A percentile compares a stretch with the other conserved stretches of the same genome.
Evolutionary conservation across 495 filamentous ascomycete species (phyloP).

Genomic region (Paragyromitra xinjiangensis): DNA sequence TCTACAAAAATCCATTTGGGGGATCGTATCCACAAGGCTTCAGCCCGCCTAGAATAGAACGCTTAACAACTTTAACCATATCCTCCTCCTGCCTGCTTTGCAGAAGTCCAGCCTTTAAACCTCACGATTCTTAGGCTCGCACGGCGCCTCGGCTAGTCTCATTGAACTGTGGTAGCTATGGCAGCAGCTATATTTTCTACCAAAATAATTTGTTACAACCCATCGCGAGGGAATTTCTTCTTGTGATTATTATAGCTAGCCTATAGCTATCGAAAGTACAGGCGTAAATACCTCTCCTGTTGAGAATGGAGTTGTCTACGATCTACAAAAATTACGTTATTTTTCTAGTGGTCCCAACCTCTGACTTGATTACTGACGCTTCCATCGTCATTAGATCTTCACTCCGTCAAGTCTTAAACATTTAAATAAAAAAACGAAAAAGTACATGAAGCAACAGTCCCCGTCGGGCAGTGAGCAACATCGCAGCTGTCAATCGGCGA

Average conservation of each 20-base stretch:
- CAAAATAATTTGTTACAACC: not conserved
- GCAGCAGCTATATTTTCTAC: not conserved
- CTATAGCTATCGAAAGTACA: slow-evolving; percentile 20
- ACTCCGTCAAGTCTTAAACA: slow-evolving; percentile 31
- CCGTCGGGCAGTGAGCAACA: slow-evolving; percentile 30
- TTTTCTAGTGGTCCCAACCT: not conserved
- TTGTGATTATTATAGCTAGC: not conserved
- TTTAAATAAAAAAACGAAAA: slow-evolving; percentile 17
- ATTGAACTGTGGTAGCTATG: not conserved
- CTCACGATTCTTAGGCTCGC: not conserved
- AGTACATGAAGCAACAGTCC: slow-evolving; percentile 24
- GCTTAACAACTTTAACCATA: not conserved
- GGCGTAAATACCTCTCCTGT: slow-evolving; percentile 37
- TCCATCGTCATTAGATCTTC: slow-evolving; percentile 24
- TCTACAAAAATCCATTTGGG: not conserved
- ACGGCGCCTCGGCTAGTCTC: not conserved
- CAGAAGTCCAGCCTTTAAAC: too few relatives aligned
- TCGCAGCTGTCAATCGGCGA: slow-evolving; percentile 41
- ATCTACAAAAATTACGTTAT: slow-evolving; percentile 35
- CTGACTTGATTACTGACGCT: slow-evolving; percentile 3
- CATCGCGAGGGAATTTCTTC: slow-evolving; percentile 6
- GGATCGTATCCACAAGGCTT: not conserved
- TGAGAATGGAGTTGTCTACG: slow-evolving; percentile 11
- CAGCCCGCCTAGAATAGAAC: not conserved
- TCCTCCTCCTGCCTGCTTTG: too few relatives aligned